Percentiles rank a stretch among this genome's conserved stretches.
Conservation (phyloP, 2,329 filamentous ascomycete species). For the Sporothrix brasiliensis region DNA sequence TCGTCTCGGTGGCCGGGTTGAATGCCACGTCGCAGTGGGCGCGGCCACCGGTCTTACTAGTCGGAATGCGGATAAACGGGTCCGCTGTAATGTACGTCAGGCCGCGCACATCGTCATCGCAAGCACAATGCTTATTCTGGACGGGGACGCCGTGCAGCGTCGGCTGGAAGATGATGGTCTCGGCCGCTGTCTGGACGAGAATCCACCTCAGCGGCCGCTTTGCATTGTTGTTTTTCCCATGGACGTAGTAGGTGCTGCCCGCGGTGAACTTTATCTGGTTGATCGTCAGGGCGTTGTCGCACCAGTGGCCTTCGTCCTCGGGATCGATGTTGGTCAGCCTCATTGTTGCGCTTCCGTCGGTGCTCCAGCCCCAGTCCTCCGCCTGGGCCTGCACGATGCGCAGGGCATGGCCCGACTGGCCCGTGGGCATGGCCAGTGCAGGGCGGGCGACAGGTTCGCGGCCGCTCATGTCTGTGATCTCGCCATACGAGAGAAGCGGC, state of each 20-base stretch:
- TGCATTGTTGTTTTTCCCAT: slow-evolving; percentile 36
- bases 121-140: slow-evolving; percentile 21
- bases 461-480: slow-evolving; percentile 50
- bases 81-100: slow-evolving; percentile 60
- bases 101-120: slow-evolving; percentile 37
- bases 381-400: slow-evolving; percentile 56
- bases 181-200: slow-evolving; percentile 56
- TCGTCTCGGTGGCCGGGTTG: slow-evolving; percentile 55
- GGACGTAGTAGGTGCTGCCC: slow-evolving; percentile 40
- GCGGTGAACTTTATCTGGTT: slow-evolving; percentile 55
- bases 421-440: slow-evolving; percentile 54
- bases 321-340: slow-evolving; percentile 51
- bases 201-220: slow-evolving; percentile 49
- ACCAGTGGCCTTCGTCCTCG: slow-evolving; percentile 57
- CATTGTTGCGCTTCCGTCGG: slow-evolving; percentile 51
- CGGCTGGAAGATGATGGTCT: slow-evolving; percentile 57
- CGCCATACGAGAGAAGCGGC: slow-evolving; percentile 59
- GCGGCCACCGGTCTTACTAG: slow-evolving; percentile 56
- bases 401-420: slow-evolving; percentile 61
- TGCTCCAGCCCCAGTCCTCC: slow-evolving; percentile 59
- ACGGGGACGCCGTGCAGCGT: slow-evolving; percentile 50
- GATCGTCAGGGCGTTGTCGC: slow-evolving; percentile 55
- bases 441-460: slow-evolving; percentile 40
- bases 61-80: slow-evolving; percentile 56
- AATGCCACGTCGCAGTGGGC: slow-evolving; percentile 67